Evolutionary conservation across 164 flowering plant species (phyloP), one percentile per base, ranked within the genome.

Genomic region (Stephania yunnanensis): DNA sequence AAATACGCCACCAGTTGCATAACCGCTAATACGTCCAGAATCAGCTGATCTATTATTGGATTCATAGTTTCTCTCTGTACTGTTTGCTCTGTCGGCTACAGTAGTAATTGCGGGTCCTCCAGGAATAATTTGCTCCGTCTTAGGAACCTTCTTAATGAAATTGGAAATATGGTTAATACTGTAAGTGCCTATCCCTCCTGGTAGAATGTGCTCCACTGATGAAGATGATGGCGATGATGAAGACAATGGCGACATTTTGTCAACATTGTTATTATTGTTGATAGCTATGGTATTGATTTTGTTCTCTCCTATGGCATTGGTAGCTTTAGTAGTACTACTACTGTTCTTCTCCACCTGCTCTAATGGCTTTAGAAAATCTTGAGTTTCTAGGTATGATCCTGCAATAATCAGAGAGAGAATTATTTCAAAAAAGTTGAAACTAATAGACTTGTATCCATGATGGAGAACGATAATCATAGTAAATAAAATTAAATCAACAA

Each of bases 131-230:
- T 90, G 97, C 76, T 91, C 97, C 10, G 92, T 83, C 85, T 90
- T 92, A 6, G 87, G 85, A 65, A 81, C 80, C 71, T 78, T 79
- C 69, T 79, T 92, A 72, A 78, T 81, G 69, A 86, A 83, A 78
- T 79, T 80, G 2, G 95, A 81, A 75, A 89, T 83, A 81, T 91
- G 95, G 82, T 92, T 87, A 45, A 92, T 92, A 45, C 86, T 92
- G 80, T 93, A 95, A 5, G 99, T 93, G 66, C 95, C 99, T 50
- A 93, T 90, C 6, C 99, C 99, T 12, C 99, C 99, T 0, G 95
- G 99, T 4, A 95, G 92, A 44, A 85, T 42, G 71, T 89, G 97
- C 79, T 91, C 95, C 12, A 81, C 86, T 0, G 92, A 86, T 30
- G 84, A 36, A n/a, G 83, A 71, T 46, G 81, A 61, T 11, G 91